Evolutionary conservation across 768 basidiomycete genomes (phyloP).

Genomic region (Tephrocybe sp.): DNA sequence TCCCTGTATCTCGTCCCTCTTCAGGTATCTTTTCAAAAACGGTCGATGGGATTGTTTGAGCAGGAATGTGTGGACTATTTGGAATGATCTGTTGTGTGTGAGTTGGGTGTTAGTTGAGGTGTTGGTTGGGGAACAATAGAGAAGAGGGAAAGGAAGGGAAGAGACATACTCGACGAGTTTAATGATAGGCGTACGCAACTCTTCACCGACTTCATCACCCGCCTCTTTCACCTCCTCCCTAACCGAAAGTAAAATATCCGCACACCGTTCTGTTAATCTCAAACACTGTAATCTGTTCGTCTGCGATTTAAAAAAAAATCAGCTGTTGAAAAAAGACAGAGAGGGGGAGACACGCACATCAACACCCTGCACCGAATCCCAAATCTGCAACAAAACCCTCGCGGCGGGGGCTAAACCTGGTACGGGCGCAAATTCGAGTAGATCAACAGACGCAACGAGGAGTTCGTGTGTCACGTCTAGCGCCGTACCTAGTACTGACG

Average conservation of each 20-base stretch:
- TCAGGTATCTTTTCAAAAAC: conserved; percentile 76
- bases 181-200: conserved; percentile 48
- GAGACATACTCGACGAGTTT: conserved; percentile 47
- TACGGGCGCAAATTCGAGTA: conserved; percentile 51
- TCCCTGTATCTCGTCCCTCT: conserved; percentile 62
- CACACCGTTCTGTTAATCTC: conserved; percentile 71
- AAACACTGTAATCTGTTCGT: conserved; percentile 67
- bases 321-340: not conserved
- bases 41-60: conserved; percentile 60
- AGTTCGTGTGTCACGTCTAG: conserved; percentile 43
- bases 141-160: not conserved
- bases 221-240: conserved; percentile 61
- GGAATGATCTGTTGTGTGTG: conserved; percentile 34
- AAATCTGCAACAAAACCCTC: conserved; percentile 53
- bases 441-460: conserved; percentile 37
- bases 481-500: conserved; percentile 39
- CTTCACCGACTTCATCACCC: conserved; percentile 45
- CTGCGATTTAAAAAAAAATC: conserved; percentile 30
- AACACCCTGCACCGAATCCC: conserved; percentile 58
- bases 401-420: conserved; percentile 54
- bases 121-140: too few relatives aligned
- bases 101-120: not conserved
- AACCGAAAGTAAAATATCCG: conserved; percentile 62
- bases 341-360: conserved; percentile 39
- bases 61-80: conserved; percentile 47